These are phyloP conservation scores for Penicillium canariense DNA, from an alignment of 495 filamentous ascomycete genomes.

Conservation along the genomic window DNA sequence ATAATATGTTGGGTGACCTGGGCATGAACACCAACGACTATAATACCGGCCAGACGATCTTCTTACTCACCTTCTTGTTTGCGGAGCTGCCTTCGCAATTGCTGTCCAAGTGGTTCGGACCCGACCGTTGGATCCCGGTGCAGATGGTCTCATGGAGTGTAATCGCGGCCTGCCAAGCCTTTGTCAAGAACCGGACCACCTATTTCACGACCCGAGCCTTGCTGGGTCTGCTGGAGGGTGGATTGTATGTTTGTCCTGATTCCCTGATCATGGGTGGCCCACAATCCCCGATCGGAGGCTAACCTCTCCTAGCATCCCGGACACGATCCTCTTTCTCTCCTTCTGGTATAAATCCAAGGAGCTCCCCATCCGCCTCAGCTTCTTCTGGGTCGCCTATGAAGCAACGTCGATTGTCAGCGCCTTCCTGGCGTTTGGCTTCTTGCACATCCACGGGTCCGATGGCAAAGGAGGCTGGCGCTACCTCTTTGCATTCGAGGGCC, in stretches of 20 bases:
- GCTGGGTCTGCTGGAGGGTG: conserved; percentile 73
- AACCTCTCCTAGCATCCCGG: conserved; percentile 35
- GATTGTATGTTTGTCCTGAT: conserved; percentile 49
- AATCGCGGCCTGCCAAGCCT: conserved; percentile 66
- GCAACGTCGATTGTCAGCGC: conserved; percentile 63
- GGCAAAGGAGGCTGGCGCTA: conserved; percentile 71
- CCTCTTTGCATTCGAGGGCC: conserved; percentile 57
- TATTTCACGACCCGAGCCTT: conserved; percentile 65
- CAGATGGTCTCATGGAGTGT: conserved; percentile 80
- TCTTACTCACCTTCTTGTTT: conserved; percentile 60
- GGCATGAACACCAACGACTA: conserved; percentile 71
- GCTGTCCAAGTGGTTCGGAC: conserved; percentile 69
- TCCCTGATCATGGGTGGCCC: conserved; percentile 14
- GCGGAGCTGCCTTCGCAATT: conserved; percentile 75
- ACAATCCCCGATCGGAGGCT: background rate
- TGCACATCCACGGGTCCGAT: conserved; percentile 60
- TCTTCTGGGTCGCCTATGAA: conserved; percentile 72
- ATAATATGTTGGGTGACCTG: conserved; percentile 63
- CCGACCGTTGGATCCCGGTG: conserved; percentile 81
- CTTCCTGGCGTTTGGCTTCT: conserved; percentile 68
- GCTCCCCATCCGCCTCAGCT: conserved; percentile 62
- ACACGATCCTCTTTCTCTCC: conserved; percentile 64
- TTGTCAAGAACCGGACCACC: conserved; percentile 55
- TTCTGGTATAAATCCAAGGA: conserved; percentile 75
- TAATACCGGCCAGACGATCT: conserved; percentile 75